These are phyloP conservation scores for Pseudomonodictys pantanalensis DNA, from an alignment of 495 filamentous ascomycete genomes.

Conservation along the genomic window DNA sequence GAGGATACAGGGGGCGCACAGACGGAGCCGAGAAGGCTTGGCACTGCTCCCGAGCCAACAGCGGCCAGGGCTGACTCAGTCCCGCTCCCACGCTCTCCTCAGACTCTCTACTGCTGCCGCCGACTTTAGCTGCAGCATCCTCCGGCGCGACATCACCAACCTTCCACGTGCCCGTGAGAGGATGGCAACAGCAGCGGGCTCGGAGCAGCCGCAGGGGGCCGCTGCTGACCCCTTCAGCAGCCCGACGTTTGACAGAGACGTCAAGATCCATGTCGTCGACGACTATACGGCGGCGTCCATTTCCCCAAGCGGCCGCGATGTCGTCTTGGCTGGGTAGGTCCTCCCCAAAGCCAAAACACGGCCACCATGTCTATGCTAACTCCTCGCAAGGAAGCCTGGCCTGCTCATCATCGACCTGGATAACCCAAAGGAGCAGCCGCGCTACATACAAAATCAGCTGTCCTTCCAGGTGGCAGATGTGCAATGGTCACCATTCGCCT, in stretches of 20 bases:
- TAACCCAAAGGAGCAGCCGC: constrained; percentile 82
- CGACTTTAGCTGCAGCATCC: neutral
- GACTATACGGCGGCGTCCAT: constrained; percentile 76
- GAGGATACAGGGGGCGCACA: too few relatives aligned
- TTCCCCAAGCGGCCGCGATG: constrained; percentile 87
- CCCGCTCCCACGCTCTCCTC: neutral
- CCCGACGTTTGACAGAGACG: constrained; percentile 80
- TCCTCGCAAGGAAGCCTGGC: constrained; percentile 61
- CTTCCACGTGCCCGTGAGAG: neutral
- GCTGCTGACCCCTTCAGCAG: constrained; percentile 70
- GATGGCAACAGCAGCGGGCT: neutral
- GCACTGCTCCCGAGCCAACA: neutral
- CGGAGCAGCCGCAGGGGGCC: constrained; percentile 1
- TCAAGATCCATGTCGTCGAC: constrained; percentile 78
- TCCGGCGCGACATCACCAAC: neutral
- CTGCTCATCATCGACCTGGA: constrained; percentile 93
- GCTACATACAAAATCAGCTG: constrained; percentile 78
- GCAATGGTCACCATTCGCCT: constrained; percentile 93
- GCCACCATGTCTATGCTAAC: neutral
- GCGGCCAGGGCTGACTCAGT: too few relatives aligned
- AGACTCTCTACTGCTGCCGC: neutral
- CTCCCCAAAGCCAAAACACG: neutral
- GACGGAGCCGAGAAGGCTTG: too few relatives aligned
- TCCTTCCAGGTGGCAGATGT: constrained; percentile 98
- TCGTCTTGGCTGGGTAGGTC: constrained; percentile 81